phyloP scores from a whole-genome alignment of 2,329 filamentous ascomycete species.

The Trichoderma hamatum region DNA sequence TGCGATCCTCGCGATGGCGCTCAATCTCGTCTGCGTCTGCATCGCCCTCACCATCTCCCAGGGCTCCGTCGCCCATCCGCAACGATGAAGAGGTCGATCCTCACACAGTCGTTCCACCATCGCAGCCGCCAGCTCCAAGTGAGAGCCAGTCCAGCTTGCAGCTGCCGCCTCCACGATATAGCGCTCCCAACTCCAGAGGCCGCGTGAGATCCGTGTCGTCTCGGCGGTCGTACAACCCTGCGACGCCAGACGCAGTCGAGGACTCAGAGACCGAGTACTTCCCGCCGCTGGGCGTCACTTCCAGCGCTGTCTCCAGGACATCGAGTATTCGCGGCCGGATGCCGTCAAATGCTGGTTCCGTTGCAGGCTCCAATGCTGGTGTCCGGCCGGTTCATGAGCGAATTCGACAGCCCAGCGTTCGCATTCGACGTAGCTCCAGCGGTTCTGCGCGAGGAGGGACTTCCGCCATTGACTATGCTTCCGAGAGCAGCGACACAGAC shows the following conservation, averaged over 20 bases:
- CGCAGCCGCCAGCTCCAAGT: background rate
- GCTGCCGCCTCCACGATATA: background rate
- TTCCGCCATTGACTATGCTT: background rate
- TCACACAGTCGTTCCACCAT: background rate
- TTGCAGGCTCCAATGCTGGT: background rate
- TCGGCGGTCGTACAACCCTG: constrained; percentile 5
- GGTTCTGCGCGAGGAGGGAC: background rate
- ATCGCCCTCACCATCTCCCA: background rate
- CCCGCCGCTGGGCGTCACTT: constrained; percentile 3
- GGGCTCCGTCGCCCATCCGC: background rate
- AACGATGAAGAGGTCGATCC: constrained; percentile 2
- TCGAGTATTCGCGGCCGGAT: constrained; percentile 12
- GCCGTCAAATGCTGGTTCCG: background rate
- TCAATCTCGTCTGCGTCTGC: background rate
- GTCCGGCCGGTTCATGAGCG: constrained; percentile 20
- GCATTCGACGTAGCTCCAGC: constrained; percentile 30
- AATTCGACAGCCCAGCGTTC: constrained; percentile 32
- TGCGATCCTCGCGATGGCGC: background rate
- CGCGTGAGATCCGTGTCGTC: constrained; percentile 5
- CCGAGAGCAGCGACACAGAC: background rate
- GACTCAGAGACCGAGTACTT: constrained; percentile 27
- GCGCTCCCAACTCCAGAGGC: background rate
- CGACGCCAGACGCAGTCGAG: constrained; percentile 18
- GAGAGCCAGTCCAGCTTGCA: background rate
- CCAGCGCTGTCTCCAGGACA: constrained; percentile 4